A percentile compares a stretch with the other conserved stretches of the same genome.
These are phyloP conservation scores for Penicillium sp. DNA, from an alignment of 2,329 filamentous ascomycete genomes.

Conservation along the genomic window DNA sequence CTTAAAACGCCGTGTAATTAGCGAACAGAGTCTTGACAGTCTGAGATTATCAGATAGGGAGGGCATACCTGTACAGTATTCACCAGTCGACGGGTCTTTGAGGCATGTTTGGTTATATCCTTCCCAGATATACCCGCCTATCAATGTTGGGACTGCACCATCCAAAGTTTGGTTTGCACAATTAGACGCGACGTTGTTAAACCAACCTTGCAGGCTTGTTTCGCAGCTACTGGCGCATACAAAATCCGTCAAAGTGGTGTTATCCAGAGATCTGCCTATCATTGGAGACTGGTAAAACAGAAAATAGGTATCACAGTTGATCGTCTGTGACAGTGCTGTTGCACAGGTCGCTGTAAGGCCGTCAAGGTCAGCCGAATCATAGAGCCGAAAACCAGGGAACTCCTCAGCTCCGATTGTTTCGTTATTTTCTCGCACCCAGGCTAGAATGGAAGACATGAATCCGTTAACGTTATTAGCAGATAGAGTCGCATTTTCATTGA, in stretches of 20 bases:
- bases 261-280: slow-evolving; percentile 7
- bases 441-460: slow-evolving; percentile 20
- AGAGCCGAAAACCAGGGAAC: slow-evolving; percentile 17
- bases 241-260: slow-evolving; percentile 14
- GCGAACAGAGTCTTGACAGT: too few relatives aligned
- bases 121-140: slow-evolving; percentile 14
- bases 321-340: neutral
- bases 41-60: too few relatives aligned
- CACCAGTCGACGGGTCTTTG: slow-evolving; percentile 8
- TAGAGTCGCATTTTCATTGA: slow-evolving; percentile 13
- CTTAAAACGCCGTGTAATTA: neutral
- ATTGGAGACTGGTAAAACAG: neutral
- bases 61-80: neutral
- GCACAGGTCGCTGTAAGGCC: neutral
- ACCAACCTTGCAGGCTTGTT: slow-evolving; percentile 13
- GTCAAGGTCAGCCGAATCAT: slow-evolving; percentile 4
- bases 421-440: slow-evolving; percentile 17
- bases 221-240: slow-evolving; percentile 17
- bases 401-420: slow-evolving; percentile 12
- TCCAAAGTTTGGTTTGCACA: slow-evolving; percentile 15
- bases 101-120: slow-evolving; percentile 20
- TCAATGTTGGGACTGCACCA: neutral
- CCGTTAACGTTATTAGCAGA: slow-evolving; percentile 19
- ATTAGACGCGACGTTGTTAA: slow-evolving; percentile 8
- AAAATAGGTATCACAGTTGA: slow-evolving; percentile 12